Evolutionary conservation across 208 protist genomes (phyloP), one percentile per base, ranked within the genome.

Genomic region (Angomonas desouzai): DNA sequence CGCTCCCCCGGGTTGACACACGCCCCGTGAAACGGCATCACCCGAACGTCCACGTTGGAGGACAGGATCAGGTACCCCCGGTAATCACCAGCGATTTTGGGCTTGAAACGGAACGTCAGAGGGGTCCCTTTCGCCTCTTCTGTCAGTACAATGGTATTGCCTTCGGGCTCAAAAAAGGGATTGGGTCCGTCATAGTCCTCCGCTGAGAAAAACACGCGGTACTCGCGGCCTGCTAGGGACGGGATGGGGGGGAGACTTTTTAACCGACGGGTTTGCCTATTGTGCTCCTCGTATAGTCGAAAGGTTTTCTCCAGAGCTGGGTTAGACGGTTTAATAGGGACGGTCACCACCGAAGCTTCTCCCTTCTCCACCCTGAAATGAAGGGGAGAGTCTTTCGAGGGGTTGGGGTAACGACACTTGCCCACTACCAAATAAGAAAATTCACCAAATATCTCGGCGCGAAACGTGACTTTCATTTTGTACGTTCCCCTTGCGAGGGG

Each of bases 371-470:
- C 71, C 36, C 87, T 83, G 48, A 94, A 73, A 28, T 77, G 67
- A 60, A 79, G 23, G 29, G 59, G 43, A 18, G 64, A 64, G 18
- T 94, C 83, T 7, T 59, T 55, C 7, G 13, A 22, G 36, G 85
- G 70, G 43, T 79, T 77, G 28, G 91, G 89, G 55, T 73, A 61
- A 23, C 55, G 63, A 55, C 78, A 91, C 16, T 64, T 87, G 28
- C 78, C 91, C 40, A 81, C 64, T 22, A 98, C 53, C 47, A 82
- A 53, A 67, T 89, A 91, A 29, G 89, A 87, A 65, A 97, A 96
- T 77, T 98, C 94, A 29, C 94, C 94, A 48, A 93, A 83, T 2
- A 60, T 55, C 55, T 91, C 87, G 68, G 97, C 94, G 27, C 78
- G 70, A 72, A 98, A 94, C 28, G 88, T 85, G 20, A 97, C 64